These are phyloP conservation scores for Pezicula radicicola DNA, from an alignment of 2,329 filamentous ascomycete species.

Conservation along the genomic window DNA sequence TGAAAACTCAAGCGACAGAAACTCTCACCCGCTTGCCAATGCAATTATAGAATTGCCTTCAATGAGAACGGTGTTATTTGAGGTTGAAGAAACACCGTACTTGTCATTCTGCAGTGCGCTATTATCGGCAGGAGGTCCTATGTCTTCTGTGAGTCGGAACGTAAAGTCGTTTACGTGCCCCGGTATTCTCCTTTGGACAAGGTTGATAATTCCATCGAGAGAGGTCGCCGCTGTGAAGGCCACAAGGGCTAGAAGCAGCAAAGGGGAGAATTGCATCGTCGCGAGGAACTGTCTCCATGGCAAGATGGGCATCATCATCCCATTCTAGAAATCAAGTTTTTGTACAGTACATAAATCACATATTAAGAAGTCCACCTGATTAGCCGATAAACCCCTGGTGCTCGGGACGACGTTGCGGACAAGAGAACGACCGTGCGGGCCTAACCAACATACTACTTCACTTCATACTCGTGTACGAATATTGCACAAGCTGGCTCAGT, in stretches of 20 bases:
- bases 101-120: constrained; percentile 9
- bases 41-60: constrained; percentile 32
- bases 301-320: too few relatives aligned
- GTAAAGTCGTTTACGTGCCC: constrained; percentile 14
- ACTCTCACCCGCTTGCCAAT: constrained; percentile 29
- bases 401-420: too few relatives aligned
- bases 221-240: constrained; percentile 2
- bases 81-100: constrained; percentile 15
- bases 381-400: too few relatives aligned
- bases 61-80: constrained; percentile 26
- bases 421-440: too few relatives aligned
- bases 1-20: too few relatives aligned
- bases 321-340: too few relatives aligned
- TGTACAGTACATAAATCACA: too few relatives aligned
- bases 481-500: too few relatives aligned
- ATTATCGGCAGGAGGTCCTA: neutral
- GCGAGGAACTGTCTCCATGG: too few relatives aligned
- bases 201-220: constrained; percentile 11
- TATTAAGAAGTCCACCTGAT: too few relatives aligned
- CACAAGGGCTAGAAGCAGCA: neutral
- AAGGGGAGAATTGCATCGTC: neutral
- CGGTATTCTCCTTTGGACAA: constrained; percentile 17
- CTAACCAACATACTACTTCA: too few relatives aligned
- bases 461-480: too few relatives aligned
- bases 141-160: constrained; percentile 10